Conservation (phyloP, 2,329 filamentous ascomycete species). For the Penicillium sp. region DNA sequence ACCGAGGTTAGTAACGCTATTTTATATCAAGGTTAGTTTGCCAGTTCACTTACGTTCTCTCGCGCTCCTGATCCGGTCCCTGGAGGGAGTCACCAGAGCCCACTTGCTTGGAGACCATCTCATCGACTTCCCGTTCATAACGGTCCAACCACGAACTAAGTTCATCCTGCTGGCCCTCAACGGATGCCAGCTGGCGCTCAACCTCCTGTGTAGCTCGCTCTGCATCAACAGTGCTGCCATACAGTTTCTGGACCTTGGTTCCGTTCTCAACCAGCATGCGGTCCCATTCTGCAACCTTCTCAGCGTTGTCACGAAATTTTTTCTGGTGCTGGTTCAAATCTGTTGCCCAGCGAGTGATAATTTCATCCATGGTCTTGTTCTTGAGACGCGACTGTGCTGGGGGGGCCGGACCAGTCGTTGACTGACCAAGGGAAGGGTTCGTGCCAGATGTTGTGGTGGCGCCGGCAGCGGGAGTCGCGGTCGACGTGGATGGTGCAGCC, state of each 20-base stretch:
- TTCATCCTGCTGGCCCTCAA: conserved; percentile 93
- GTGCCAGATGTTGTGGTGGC: conserved; percentile 29
- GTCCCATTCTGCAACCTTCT: conserved; percentile 88
- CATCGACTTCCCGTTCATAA: conserved; percentile 90
- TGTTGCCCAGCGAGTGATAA: conserved; percentile 94
- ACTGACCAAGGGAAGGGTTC: conserved; percentile 61
- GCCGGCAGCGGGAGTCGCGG: conserved; percentile 27
- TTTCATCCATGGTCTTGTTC: conserved; percentile 99
- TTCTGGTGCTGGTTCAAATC: conserved; percentile 96
- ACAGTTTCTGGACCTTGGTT: conserved; percentile 92
- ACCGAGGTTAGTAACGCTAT: conserved; percentile 24
- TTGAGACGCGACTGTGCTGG: conserved; percentile 83
- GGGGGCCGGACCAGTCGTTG: conserved; percentile 79
- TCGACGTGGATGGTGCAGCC: conserved; percentile 38
- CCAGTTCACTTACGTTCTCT: conserved; percentile 78
- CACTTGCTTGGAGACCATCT: conserved; percentile 79
- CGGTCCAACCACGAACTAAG: conserved; percentile 84
- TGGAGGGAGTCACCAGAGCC: conserved; percentile 76
- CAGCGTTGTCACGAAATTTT: conserved; percentile 89
- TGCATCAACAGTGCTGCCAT: conserved; percentile 88
- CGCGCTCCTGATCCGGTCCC: conserved; percentile 92
- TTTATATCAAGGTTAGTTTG: neutral
- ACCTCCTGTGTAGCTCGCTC: conserved; percentile 92
- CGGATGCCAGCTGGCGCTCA: conserved; percentile 83
- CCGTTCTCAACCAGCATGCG: conserved; percentile 89